These are phyloP conservation scores for Verticillium longisporum DNA, from an alignment of 2,329 filamentous ascomycete species.

Conservation along the genomic window DNA sequence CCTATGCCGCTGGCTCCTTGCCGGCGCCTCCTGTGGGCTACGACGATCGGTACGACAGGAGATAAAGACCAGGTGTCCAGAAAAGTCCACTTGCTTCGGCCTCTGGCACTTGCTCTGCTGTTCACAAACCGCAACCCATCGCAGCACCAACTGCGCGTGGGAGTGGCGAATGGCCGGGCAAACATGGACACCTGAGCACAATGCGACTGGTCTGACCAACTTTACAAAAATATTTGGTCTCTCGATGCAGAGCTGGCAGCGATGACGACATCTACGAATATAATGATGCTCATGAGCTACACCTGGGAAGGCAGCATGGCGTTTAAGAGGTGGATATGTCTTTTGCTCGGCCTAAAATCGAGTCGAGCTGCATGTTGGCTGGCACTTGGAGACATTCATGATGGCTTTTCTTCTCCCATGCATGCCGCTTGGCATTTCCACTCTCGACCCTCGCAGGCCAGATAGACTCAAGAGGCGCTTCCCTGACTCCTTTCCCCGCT, in stretches of 20 bases:
- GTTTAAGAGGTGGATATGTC: neutral
- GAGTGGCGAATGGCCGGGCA: neutral
- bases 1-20: constrained; percentile 32
- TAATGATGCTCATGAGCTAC: neutral
- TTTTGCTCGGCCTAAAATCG: neutral
- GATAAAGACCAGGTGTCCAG: constrained; percentile 15
- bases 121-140: no score
- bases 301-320: neutral
- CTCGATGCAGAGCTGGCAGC: neutral
- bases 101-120: neutral
- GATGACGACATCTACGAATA: neutral
- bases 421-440: neutral
- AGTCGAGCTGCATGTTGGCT: neutral
- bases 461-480: constrained; percentile 5
- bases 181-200: neutral
- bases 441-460: neutral
- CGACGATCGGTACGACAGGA: constrained; percentile 21
- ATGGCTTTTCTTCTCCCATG: neutral
- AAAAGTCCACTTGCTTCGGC: neutral
- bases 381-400: neutral
- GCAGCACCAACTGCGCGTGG: no score
- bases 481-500: neutral
- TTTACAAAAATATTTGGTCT: no score
- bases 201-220: neutral
- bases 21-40: constrained; percentile 32